Base-by-base conservation (phyloP, 2,329 filamentous ascomycete species). In the Sphaerostilbella broomeana region DNA sequence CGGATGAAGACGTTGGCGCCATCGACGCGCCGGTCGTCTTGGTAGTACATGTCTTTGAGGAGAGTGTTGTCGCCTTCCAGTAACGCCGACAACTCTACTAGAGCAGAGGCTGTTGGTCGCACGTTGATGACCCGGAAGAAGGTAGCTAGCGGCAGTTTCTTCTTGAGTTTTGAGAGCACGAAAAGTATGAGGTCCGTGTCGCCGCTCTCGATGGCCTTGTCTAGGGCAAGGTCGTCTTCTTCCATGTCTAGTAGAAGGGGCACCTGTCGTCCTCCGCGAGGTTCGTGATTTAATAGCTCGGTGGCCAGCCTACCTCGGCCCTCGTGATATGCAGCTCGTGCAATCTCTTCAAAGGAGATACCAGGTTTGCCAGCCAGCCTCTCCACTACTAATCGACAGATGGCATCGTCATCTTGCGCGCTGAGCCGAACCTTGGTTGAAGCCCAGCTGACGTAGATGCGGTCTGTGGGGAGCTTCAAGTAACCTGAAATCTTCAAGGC, bases 361-460 rank as follows among this genome's bases (percentile, higher is more conserved):
- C 90, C 92, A 0, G 84, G 81, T 56, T 94, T 95, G 24, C 86
- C 88, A 1, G 84, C 78, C 1, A 98, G 73, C 52, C 87, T 86
- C 50, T 87, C 81, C 8, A 97, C 89, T 11, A 98, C 86, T 36
- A 89, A 71, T 21, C 79, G 77, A 60, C 89, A 95, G 28, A 95
- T 86, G 1, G 80, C 79, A 31, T 94, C 88, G 55, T 97, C 92
- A 45, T 94, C 83, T 47, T 88, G 88, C 1, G 79, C 75, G 0
- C 89, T 89, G 3, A 84, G 69, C 18, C 88, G 84, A 4, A 97
- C 90, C 60, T 97, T 98, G 56, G 92, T 83, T 13, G 84, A 90
- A 2, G 92, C 92, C 92, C 92, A 98, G 58, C 95, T 89, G 1
- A 95, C 87, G 54, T 95, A 95, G 43, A 98, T 94, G 38, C 81